Percentiles rank a stretch among this genome's conserved stretches.
These are phyloP conservation scores for Cutaneotrichosporon arboriforme DNA, from an alignment of 1,284 basidiomycete species.

Conservation along the genomic window DNA sequence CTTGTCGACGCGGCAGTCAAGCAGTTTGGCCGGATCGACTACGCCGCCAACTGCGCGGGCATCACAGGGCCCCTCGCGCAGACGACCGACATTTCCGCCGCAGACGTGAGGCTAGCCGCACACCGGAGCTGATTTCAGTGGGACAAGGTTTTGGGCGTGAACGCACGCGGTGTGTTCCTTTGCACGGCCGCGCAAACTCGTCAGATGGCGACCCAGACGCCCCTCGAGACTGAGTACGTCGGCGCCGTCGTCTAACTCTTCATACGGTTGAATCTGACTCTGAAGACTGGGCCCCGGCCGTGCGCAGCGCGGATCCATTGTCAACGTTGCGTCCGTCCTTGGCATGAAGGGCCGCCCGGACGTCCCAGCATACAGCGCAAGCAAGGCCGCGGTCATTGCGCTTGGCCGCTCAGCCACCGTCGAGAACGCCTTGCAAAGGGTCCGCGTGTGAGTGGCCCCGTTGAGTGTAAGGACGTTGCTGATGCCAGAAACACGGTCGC, in stretches of 20 bases:
- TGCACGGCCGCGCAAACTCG: slow-evolving; percentile 18
- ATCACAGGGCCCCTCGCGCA: neutral
- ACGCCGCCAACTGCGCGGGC: slow-evolving; percentile 31
- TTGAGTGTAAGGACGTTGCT: neutral
- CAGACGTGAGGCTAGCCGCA: neutral
- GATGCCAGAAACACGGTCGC: slow-evolving; percentile 11
- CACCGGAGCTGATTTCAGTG: slow-evolving; percentile 17
- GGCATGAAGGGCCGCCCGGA: neutral
- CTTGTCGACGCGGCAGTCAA: slow-evolving; percentile 5
- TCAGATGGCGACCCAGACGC: slow-evolving; percentile 20
- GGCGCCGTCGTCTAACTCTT: too few relatives aligned
- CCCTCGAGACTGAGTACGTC: neutral
- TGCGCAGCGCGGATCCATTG: slow-evolving; percentile 18
- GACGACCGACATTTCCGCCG: neutral
- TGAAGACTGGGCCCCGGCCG: neutral
- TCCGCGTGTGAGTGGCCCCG: slow-evolving; percentile 8
- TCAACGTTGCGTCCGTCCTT: slow-evolving; percentile 13
- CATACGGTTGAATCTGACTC: too few relatives aligned
- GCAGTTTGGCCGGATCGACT: slow-evolving; percentile 31
- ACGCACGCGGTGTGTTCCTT: slow-evolving; percentile 21
- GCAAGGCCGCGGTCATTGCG: slow-evolving; percentile 18
- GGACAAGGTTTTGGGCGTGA: slow-evolving; percentile 30
- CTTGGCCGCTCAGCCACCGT: slow-evolving; percentile 8
- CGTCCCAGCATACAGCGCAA: slow-evolving; percentile 1
- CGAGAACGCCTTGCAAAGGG: slow-evolving; percentile 10